Percentiles rank a stretch among this genome's conserved stretches.
phyloP scores from a whole-genome alignment of 371 early-diverging fungal genomes.

The Mucor mucedo region DNA sequence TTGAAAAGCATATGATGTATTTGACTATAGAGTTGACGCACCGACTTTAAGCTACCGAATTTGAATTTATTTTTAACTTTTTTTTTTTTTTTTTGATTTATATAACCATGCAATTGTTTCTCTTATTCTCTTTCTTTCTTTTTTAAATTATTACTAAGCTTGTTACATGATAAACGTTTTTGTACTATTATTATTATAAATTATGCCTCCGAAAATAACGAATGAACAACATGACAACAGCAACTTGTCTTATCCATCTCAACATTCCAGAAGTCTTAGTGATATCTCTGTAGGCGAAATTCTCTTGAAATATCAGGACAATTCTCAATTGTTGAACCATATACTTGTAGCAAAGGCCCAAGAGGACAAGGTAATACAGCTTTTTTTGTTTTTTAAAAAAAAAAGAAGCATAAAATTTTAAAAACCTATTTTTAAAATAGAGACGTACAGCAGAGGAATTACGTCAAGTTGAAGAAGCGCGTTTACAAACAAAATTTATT shows the following conservation, averaged over 20 bases:
- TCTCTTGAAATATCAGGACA: constrained; percentile 22
- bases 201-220: constrained; percentile 19
- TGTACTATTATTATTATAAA: background rate
- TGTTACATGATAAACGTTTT: background rate
- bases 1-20: constrained; percentile 22
- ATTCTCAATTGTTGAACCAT: constrained; percentile 25
- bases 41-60: constrained; percentile 43
- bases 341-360: constrained; percentile 30
- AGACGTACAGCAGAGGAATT: constrained; percentile 35
- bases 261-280: constrained; percentile 9
- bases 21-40: constrained; percentile 15
- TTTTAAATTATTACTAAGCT: background rate
- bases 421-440: constrained; percentile 12
- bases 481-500: constrained; percentile 30
- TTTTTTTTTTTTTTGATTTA: constrained; percentile 23
- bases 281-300: constrained; percentile 19
- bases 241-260: background rate
- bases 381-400: background rate
- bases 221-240: constrained; percentile 6
- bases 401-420: background rate
- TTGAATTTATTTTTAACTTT: constrained; percentile 25
- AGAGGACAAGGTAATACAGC: constrained; percentile 29
- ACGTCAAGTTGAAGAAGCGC: constrained; percentile 31
- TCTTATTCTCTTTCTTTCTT: constrained; percentile 11
- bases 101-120: constrained; percentile 17